A percentile compares a stretch with the other conserved stretches of the same genome.
phyloP scores from a whole-genome alignment of 371 early-diverging fungal genomes.

The Mucor velutinosus region DNA sequence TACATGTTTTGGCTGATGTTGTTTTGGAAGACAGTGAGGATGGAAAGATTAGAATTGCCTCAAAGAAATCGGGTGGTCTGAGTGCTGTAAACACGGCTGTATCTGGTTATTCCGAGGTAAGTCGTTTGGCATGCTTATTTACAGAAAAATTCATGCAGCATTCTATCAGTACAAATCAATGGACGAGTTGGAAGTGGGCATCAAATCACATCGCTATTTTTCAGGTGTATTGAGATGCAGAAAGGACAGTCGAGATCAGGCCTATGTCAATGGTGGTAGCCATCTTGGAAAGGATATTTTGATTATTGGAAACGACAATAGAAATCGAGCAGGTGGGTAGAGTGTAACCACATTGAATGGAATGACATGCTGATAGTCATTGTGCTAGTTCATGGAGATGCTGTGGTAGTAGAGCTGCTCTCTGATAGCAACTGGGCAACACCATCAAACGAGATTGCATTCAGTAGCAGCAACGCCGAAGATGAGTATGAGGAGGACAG shows the following conservation, averaged over 20 bases:
- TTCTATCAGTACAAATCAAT: constrained; percentile 55
- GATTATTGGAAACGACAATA: constrained; percentile 67
- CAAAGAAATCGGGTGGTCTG: constrained; percentile 1
- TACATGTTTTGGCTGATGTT: constrained; percentile 53
- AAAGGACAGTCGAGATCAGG: constrained; percentile 56
- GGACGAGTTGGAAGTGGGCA: constrained; percentile 61
- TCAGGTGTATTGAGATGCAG: constrained; percentile 57
- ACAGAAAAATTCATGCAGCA: no score
- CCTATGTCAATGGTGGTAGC: constrained; percentile 55
- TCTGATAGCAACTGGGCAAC: constrained; percentile 65
- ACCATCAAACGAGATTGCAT: constrained; percentile 56
- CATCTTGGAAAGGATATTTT: constrained; percentile 56
- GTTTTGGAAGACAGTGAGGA: constrained; percentile 53
- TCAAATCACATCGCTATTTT: constrained; percentile 58
- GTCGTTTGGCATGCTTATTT: background rate
- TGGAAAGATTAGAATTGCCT: constrained; percentile 36
- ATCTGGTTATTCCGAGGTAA: constrained; percentile 52
- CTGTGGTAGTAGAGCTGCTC: constrained; percentile 77
- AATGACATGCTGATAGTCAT: background rate
- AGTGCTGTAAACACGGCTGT: constrained; percentile 17
- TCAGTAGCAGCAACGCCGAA: constrained; percentile 47
- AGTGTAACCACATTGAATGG: background rate
- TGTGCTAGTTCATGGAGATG: constrained; percentile 76
- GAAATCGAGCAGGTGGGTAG: constrained; percentile 72
- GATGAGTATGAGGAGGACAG: constrained; percentile 32